Evolutionary conservation across 2,329 filamentous ascomycete genomes (phyloP).

Genomic region (Exserohilum rostratum): DNA sequence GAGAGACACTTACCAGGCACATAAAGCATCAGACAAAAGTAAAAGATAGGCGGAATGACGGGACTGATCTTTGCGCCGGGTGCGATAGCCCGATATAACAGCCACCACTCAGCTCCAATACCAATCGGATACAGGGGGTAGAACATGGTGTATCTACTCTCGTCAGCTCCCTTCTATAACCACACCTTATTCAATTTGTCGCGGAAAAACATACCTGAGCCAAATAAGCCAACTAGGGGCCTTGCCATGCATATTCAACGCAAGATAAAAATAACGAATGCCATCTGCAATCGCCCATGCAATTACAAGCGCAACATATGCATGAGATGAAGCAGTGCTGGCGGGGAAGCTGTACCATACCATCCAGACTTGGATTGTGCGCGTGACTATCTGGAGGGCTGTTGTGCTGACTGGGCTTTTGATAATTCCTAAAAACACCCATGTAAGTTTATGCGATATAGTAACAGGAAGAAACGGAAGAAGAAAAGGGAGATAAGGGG

Average conservation of each 20-base stretch:
- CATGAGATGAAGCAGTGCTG: slow-evolving; percentile 21
- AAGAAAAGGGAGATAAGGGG: neutral
- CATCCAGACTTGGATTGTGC: slow-evolving; percentile 39
- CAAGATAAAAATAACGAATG: slow-evolving; percentile 30
- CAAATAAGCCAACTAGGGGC: slow-evolving; percentile 21
- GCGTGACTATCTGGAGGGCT: slow-evolving; percentile 29
- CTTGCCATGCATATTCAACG: slow-evolving; percentile 26
- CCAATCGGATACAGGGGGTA: slow-evolving; percentile 34
- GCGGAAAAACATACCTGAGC: slow-evolving; percentile 26
- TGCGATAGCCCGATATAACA: slow-evolving; percentile 26
- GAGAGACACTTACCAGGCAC: slow-evolving; percentile 24
- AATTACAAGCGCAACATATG: slow-evolving; percentile 26
- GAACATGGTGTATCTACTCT: slow-evolving; percentile 29
- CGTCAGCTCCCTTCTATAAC: too few relatives aligned
- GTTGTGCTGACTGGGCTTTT: slow-evolving; percentile 34
- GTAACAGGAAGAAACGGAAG: neutral
- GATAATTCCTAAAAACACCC: slow-evolving; percentile 33
- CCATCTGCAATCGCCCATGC: slow-evolving; percentile 33
- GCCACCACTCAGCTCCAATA: slow-evolving; percentile 37
- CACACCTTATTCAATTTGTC: too few relatives aligned
- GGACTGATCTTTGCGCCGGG: slow-evolving; percentile 17
- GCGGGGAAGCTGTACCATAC: slow-evolving; percentile 31
- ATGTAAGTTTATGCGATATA: too few relatives aligned
- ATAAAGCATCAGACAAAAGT: slow-evolving; percentile 30
- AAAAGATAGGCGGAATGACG: slow-evolving; percentile 23